Base-by-base conservation (phyloP, 1,284 basidiomycete species). In the Microbotryum violaceum region DNA sequence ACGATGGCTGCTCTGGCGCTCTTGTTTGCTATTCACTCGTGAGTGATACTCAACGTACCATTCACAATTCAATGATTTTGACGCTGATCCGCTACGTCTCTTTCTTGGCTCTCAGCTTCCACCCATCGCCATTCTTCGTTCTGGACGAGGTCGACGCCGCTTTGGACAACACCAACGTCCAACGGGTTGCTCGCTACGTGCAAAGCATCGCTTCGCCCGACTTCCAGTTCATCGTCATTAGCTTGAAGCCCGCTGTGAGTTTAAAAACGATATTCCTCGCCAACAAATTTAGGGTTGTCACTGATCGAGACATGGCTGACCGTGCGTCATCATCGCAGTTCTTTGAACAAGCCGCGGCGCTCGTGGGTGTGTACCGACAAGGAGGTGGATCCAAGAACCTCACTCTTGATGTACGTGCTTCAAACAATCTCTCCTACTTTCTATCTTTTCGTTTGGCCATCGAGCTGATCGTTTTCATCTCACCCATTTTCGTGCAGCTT, bases 111-210 rank as follows among this genome's bases (percentile, higher is more conserved):
- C 14, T 4, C 67, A 91, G 91, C 71, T 98, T 91, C 76, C 92
- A 94, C 75, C 96, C 96, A 1, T 91, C 94, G 1, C 96, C 96
- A 0, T 98, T 98, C 80, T 98, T 98, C 75, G 94, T 98, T 14
- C 81, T 99, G 23, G 96, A 99, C 74, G 96, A 99, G 76, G 92
- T 97, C 14, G 94, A 97, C 71, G 94, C 96, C 1, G 94, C 96
- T 0, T 80, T 98, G 42, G 92, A 96, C 78, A 92, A 96, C 73
- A 92, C 90, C 21, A 97, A 97, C 70, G 92, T 96, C 3, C 86
- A 89, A 46, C 90, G 91, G 75, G 85, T 96, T 37, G 92, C 91
- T 8, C 87, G 88, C 66, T 97, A 94, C 74, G 91, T 94, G 64
- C 82, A 87, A 4, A 78, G 82, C 21, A 88, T 91, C 68, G 84